Percentiles rank a stretch among this genome's conserved stretches.
These are phyloP conservation scores for Metschnikowia similis DNA, from an alignment of 805 yeast species.

Conservation along the genomic window DNA sequence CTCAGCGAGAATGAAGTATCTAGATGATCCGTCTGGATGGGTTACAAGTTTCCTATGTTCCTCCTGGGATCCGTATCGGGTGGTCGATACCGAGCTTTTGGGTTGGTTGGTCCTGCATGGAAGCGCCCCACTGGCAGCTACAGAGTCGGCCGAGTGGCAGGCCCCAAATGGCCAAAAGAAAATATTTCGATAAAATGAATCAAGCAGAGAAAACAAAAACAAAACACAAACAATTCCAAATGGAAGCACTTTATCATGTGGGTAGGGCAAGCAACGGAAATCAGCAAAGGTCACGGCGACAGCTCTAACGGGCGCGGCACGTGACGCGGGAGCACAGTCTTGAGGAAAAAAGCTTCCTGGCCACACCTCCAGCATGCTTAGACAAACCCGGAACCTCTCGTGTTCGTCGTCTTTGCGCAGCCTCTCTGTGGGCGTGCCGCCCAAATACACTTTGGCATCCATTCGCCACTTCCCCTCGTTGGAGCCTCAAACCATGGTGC, in stretches of 20 bases:
- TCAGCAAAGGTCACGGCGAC: background rate
- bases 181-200: background rate
- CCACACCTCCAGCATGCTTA: background rate
- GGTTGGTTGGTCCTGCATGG: no score
- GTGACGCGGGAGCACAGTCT: conserved; percentile 1
- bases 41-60: no score
- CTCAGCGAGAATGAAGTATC: no score
- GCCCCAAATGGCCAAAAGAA: background rate
- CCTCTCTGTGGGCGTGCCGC: conserved; percentile 39
- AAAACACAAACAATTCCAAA: background rate
- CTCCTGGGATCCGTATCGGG: no score
- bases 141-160: no score
- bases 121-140: no score
- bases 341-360: background rate
- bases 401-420: conserved; percentile 6
- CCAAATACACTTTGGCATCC: conserved; percentile 71
- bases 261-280: no score
- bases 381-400: conserved; percentile 2
- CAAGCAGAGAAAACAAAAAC: background rate
- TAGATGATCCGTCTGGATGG: no score
- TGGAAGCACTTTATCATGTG: no score
- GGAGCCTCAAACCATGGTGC: conserved; percentile 75
- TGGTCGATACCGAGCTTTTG: no score
- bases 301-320: background rate
- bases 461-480: conserved; percentile 83